Base-by-base conservation (phyloP, 1,284 basidiomycete genomes). In the Cryptococcus amylolentus region DNA sequence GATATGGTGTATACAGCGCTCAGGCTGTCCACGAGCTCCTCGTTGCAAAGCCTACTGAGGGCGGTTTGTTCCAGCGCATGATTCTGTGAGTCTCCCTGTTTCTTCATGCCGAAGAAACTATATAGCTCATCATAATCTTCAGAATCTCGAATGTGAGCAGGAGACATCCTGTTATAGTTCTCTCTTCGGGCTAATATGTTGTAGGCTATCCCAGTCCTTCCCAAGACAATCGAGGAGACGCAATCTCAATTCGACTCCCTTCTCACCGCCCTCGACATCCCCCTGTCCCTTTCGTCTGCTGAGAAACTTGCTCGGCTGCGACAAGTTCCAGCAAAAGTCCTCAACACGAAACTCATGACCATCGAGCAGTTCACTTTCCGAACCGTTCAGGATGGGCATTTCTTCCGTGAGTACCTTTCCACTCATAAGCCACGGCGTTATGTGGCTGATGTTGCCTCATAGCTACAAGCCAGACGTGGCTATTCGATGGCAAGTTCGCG, bases 231-330 rank as follows among this genome's bases (percentile, higher is more conserved):
- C 28, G 61, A 50, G 23, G 61, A 66, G 47, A 57, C 55, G 26
- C 66, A 68, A 54, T 47, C 52, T 7, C 62, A 58, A 38, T 68
- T 68, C 45, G 62, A 68, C 51, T 61, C 60, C 2, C 53, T 68
- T 7, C 51, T 50, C 18, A 63, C 53, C 26, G 60, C 61, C 8
- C 57, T 63, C 35, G 63, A 58, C 10, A 31, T 31, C 3, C 31
- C 31, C 31, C 31, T 31, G 31, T 7, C 5, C 10, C 31, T 31
- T 10, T n/a, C 23, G 10, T 52, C 56, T 2, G 45, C 55, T 27
- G 64, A 64, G 51, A 66, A 66, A 57, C 58, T 68, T 54, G 14
- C 27, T 12, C 28, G 40, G 45, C 56, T 68, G 20, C 51, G 66
- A 40, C 60, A 47, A 16, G 52, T 68, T 7, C 54, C 61, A 20